A percentile compares a stretch with the other conserved stretches of the same genome.
These are phyloP conservation scores for Podaxis sp. DNA, from an alignment of 768 basidiomycete genomes.

Conservation along the genomic window DNA sequence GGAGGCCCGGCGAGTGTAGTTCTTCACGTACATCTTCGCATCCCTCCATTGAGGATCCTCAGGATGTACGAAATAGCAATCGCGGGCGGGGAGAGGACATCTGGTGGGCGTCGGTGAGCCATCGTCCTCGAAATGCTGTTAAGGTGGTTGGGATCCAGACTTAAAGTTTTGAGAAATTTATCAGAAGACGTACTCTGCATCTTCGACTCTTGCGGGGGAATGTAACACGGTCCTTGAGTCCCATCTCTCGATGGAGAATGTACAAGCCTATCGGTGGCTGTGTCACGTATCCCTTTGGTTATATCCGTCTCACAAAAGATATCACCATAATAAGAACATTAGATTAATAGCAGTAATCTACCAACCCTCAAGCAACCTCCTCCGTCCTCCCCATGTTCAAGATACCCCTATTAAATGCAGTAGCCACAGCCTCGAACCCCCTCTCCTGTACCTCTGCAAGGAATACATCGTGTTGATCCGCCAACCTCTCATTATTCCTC, in stretches of 20 bases:
- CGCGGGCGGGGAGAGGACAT: constrained; percentile 2
- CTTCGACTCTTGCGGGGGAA: constrained; percentile 7
- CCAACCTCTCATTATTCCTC: constrained; percentile 79
- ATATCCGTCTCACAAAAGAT: background rate
- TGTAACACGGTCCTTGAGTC: background rate
- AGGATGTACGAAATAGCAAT: constrained; percentile 22
- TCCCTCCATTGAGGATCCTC: constrained; percentile 14
- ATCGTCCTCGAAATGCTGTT: constrained; percentile 15
- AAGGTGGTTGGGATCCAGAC: background rate
- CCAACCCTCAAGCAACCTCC: constrained; percentile 23
- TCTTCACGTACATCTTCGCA: background rate
- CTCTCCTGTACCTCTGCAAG: constrained; percentile 71
- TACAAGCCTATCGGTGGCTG: constrained; percentile 3
- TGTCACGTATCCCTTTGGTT: background rate
- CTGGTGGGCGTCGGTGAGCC: background rate
- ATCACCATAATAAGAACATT: background rate
- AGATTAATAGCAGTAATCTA: background rate
- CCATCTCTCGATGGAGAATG: background rate
- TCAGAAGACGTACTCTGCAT: constrained; percentile 8
- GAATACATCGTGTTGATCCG: constrained; percentile 81
- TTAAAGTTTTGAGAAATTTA: background rate
- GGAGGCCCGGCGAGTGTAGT: constrained; percentile 3
- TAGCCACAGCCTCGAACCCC: constrained; percentile 71
- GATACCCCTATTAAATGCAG: constrained; percentile 68
- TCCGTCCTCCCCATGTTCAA: constrained; percentile 44